phyloP scores from a whole-genome alignment of 345 rosid genomes.

The Eucalyptus pauciflora region DNA sequence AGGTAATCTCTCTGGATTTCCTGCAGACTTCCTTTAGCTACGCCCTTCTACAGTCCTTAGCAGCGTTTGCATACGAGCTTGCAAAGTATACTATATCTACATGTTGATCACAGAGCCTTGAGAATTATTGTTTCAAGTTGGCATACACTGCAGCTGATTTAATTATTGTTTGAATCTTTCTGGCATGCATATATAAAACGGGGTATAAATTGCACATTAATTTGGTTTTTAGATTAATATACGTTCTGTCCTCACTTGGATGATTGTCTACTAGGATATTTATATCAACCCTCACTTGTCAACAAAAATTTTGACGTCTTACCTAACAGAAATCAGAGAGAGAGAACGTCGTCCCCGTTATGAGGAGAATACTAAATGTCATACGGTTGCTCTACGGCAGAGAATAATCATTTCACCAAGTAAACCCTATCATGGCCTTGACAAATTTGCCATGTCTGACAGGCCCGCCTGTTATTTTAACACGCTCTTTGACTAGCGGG shows the following conservation, averaged over 20 bases:
- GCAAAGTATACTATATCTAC: not conserved
- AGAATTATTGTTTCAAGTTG: not conserved
- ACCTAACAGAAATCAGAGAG: not conserved
- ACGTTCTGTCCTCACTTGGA: not conserved
- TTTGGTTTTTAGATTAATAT: not conserved
- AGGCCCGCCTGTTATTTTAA: not conserved
- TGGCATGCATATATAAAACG: not conserved
- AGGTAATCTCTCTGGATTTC: constrained; percentile 7
- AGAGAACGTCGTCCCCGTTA: not conserved
- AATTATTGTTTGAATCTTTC: not conserved
- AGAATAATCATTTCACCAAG: not conserved
- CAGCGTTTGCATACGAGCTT: not conserved
- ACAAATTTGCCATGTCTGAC: not conserved
- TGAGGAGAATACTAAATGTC: not conserved
- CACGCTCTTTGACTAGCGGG: not conserved
- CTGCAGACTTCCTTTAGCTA: not conserved
- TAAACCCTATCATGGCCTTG: not conserved
- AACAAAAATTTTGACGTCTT: not conserved
- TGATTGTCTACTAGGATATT: not conserved
- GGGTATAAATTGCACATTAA: not conserved
- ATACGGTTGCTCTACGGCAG: not conserved
- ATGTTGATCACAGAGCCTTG: not conserved
- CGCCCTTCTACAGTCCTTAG: not conserved
- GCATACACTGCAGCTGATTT: not conserved
- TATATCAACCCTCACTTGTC: not conserved